Percentiles rank a stretch among this genome's conserved stretches.
These are phyloP conservation scores for Coniochaeta sp. DNA, from an alignment of 2,329 filamentous ascomycete species.

Conservation along the genomic window DNA sequence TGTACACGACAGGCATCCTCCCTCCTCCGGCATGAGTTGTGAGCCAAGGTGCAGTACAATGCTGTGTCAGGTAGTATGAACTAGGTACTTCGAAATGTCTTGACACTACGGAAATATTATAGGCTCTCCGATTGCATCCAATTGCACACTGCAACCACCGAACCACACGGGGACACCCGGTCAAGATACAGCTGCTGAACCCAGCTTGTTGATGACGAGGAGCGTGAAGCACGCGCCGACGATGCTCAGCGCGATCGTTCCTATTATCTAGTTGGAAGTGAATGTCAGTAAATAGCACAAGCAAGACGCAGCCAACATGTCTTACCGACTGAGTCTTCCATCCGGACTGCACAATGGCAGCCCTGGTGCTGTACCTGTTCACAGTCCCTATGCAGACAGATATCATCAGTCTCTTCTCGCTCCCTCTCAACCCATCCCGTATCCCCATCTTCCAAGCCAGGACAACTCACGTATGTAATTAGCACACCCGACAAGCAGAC, in stretches of 20 bases:
- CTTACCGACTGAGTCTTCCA: conserved; percentile 82
- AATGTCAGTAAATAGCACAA: neutral
- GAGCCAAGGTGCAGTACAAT: neutral
- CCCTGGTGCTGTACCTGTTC: conserved; percentile 69
- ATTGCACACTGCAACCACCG: neutral
- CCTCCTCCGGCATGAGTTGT: too few species aligned
- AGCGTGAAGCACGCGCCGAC: conserved; percentile 59
- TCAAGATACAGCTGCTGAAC: neutral
- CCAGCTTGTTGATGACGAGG: conserved; percentile 37
- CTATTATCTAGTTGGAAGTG: conserved; percentile 46
- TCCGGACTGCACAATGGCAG: conserved; percentile 84
- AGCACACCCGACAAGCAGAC: conserved; percentile 66
- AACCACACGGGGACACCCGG: neutral
- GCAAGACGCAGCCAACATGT: neutral
- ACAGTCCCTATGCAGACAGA: conserved; percentile 59
- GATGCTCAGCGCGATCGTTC: conserved; percentile 53
- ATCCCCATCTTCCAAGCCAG: neutral
- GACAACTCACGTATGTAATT: conserved; percentile 69
- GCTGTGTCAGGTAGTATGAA: neutral
- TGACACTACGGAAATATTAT: neutral
- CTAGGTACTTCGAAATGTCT: neutral
- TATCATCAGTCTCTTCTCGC: neutral
- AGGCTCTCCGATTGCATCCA: too few species aligned
- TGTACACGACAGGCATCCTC: neutral
- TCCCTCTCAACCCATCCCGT: neutral